Percentiles rank a stretch among this genome's conserved stretches.
phyloP scores from a whole-genome alignment of 768 basidiomycete genomes.

The Serpula lacrymans region DNA sequence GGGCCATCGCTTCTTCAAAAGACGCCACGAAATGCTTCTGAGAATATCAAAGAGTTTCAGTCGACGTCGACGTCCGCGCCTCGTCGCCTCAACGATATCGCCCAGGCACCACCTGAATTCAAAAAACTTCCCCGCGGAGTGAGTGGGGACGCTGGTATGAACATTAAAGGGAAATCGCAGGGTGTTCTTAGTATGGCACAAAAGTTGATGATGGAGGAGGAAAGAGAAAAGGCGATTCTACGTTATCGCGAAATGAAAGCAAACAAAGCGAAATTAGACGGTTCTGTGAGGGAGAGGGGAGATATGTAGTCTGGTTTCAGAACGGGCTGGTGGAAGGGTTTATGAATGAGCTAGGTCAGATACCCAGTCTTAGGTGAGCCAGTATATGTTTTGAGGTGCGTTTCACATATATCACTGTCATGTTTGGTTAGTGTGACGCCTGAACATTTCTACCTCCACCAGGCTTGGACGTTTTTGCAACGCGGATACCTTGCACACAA shows the following conservation, averaged over 20 bases:
- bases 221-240: conserved; percentile 65
- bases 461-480: too few species aligned
- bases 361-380: too few species aligned
- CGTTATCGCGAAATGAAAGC: conserved; percentile 71
- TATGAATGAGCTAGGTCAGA: too few species aligned
- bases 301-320: too few species aligned
- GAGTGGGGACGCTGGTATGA: conserved; percentile 17
- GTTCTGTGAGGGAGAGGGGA: too few species aligned
- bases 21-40: conserved; percentile 14
- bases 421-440: too few species aligned
- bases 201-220: conserved; percentile 71
- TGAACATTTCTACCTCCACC: too few species aligned
- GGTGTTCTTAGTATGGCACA: conserved; percentile 71
- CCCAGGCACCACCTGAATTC: conserved; percentile 62
- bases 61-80: conserved; percentile 51
- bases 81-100: conserved; percentile 68
- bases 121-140: conserved; percentile 52
- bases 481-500: too few species aligned
- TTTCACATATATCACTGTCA: too few species aligned
- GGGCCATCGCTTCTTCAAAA: conserved; percentile 14
- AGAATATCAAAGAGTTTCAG: conserved; percentile 45
- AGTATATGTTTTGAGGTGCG: too few species aligned
- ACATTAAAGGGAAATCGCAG: conserved; percentile 27
- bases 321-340: too few species aligned
- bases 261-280: conserved; percentile 27